Evolutionary conservation across 495 filamentous ascomycete species (phyloP), one percentile per base, ranked within the genome.

Genomic region (Mycothermus thermophilus): DNA sequence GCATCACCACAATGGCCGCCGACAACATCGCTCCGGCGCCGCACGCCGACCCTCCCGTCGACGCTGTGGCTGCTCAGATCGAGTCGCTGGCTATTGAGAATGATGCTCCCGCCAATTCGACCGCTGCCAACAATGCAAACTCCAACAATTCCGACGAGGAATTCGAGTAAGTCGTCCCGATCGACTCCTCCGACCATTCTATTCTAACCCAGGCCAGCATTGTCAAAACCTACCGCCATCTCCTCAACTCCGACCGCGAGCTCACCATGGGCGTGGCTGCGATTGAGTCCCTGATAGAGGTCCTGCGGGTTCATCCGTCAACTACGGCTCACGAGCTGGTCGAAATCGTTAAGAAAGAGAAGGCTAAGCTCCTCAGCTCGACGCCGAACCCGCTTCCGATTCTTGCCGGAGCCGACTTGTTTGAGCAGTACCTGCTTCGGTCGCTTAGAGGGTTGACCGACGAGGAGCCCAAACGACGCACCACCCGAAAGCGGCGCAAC

Each of bases 201-300:
- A n/a, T n/a, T n/a, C n/a, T n/a, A n/a, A n/a, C 8, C n/a, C 20
- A 32, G 15, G 22, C 32, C 15, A 28, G 69, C 48, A 74, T 75
- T 35, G 69, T 75, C 37, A 52, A 51, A 35, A 62, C 64, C 32
- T 75, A 74, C 54, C 52, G 56, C 27, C 46, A 53, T 31, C 66
- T 73, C 39, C 59, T 74, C 13, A 40, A 50, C 38, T 61, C 68
- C 23, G 85, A 94, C 57, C 74, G 78, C 10, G 81, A 90, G 18
- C 71, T 95, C 26, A 93, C 86, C 17, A 93, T 93, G 82, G 84
- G 88, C 31, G 79, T 97, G 32, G 90, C 88, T 2, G 87, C 90
- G 34, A 94, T 97, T 55, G 86, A 95, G 60, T 75, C 90, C 23
- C 71, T 95, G 30, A 87, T 93, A 43, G 70, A 81, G 46, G 75